Evolutionary conservation across 495 filamentous ascomycete genomes (phyloP), one percentile per base, ranked within the genome.

Genomic region (Choiromyces venosus): DNA sequence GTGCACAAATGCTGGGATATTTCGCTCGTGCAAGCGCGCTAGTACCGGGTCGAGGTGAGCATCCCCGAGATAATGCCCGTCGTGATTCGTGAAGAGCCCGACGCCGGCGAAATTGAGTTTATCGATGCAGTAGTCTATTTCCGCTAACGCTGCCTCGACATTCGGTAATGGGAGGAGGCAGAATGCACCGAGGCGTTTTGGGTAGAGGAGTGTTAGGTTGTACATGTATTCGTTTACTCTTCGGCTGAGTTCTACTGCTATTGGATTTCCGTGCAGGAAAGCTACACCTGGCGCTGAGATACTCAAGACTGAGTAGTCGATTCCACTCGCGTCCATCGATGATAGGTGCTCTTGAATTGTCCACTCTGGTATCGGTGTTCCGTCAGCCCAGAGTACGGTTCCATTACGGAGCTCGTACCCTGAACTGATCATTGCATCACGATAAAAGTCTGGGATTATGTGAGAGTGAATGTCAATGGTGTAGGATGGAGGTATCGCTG

Each of bases 11-110:
- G 85, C 80, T 0, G 81, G 83, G 0, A 84, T 78, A 4, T 82
- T 81, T 2, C 80, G 76, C 9, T 77, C 52, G 40, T 83, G 81
- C 8, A 86, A 74, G 44, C 81, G 80, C 0, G 81, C 75, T 29
- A 83, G 86, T 10, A 89, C 75, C 0, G 81, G 81, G 35, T 81
- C 82, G 52, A 89, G 82, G 4, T 56, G 35, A 1, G 79, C 35
- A 69, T 87, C 84, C 14, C 87, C 87, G 5, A 87, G 82, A 72
- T 89, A 89, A 21, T 82, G 74, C 8, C 86, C 86, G 64, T 86
- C 83, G 21, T 83, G 82, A 38, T 85, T 86, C 36, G 87, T 84
- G 71, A 85, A 65, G 37, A 89, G 71, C 21, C 81, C 82, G 65
- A 88, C 84, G 29, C 87, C 86, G 52, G 85, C 84, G n/a, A 84